Conservation (phyloP, 352 stramenopile genomes). For the Lagenidium giganteum region DNA sequence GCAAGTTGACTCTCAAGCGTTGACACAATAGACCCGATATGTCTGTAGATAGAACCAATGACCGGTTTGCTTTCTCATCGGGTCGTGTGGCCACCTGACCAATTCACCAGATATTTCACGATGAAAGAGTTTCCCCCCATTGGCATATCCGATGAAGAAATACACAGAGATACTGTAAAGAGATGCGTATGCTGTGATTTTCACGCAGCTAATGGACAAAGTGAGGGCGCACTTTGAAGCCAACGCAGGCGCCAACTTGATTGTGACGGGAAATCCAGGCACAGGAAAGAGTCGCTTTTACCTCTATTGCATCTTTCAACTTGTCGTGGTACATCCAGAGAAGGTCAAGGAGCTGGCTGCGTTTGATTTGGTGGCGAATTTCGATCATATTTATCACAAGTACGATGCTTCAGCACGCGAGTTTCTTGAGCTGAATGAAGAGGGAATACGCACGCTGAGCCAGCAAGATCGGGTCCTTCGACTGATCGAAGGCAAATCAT, state of each 20-base stretch:
- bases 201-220: background rate
- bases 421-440: slow-evolving; percentile 3
- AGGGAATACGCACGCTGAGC: background rate
- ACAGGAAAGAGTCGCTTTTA: slow-evolving; percentile 19
- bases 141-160: background rate
- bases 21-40: no score
- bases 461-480: slow-evolving; percentile 6
- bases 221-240: background rate
- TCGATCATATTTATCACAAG: slow-evolving; percentile 2
- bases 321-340: background rate
- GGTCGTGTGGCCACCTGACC: no score
- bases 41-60: no score
- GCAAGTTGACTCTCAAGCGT: no score
- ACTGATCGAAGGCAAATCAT: slow-evolving; percentile 18
- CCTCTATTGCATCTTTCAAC: slow-evolving; percentile 19
- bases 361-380: slow-evolving; percentile 19
- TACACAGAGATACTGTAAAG: slow-evolving; percentile 2
- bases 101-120: slow-evolving; percentile 1
- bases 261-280: slow-evolving; percentile 19
- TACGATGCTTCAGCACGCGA: background rate
- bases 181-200: slow-evolving; percentile 3
- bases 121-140: slow-evolving; percentile 2
- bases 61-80: no score
- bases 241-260: slow-evolving; percentile 1
- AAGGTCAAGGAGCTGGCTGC: background rate